phyloP scores from a whole-genome alignment of 2,329 filamentous ascomycete genomes.

The Monosporascus ibericus region DNA sequence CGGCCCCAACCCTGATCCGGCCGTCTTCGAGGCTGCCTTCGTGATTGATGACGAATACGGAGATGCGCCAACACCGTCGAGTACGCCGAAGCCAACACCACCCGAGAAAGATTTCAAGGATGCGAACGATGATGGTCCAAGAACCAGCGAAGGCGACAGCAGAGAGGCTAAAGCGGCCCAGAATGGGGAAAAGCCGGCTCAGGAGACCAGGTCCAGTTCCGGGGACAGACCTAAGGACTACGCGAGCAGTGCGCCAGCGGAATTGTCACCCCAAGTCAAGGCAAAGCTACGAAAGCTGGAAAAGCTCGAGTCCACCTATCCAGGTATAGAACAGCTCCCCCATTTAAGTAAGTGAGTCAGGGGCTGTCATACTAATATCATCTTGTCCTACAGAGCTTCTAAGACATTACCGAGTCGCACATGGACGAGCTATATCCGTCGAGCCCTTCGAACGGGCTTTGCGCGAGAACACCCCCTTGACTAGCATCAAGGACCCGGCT shows the following conservation, averaged over 20 bases:
- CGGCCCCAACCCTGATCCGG: constrained; percentile 65
- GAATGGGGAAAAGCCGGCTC: constrained; percentile 8
- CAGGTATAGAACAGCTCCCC: constrained; percentile 47
- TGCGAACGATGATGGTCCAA: constrained; percentile 9
- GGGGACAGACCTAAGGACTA: constrained; percentile 17
- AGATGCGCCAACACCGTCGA: constrained; percentile 58
- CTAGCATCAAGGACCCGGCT: constrained; percentile 78
- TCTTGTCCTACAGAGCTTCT: constrained; percentile 59
- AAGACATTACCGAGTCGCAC: constrained; percentile 85
- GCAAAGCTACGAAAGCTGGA: constrained; percentile 79
- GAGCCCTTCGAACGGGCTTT: constrained; percentile 90
- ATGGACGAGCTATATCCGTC: constrained; percentile 78
- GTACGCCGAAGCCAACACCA: constrained; percentile 45
- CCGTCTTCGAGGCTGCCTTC: constrained; percentile 82
- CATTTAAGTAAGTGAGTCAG: neutral
- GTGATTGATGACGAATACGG: constrained; percentile 84
- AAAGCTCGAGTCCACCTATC: constrained; percentile 81
- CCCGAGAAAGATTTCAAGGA: constrained; percentile 27
- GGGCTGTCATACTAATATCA: constrained; percentile 4
- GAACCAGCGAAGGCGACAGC: constrained; percentile 8
- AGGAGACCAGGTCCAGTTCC: constrained; percentile 2
- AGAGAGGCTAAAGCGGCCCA: constrained; percentile 3
- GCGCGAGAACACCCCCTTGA: constrained; percentile 86
- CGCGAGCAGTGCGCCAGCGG: constrained; percentile 28
- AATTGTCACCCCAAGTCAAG: constrained; percentile 68